Evolutionary conservation across 139 green algal genomes (phyloP).

Genomic region (Ettlia oleoabundans): DNA sequence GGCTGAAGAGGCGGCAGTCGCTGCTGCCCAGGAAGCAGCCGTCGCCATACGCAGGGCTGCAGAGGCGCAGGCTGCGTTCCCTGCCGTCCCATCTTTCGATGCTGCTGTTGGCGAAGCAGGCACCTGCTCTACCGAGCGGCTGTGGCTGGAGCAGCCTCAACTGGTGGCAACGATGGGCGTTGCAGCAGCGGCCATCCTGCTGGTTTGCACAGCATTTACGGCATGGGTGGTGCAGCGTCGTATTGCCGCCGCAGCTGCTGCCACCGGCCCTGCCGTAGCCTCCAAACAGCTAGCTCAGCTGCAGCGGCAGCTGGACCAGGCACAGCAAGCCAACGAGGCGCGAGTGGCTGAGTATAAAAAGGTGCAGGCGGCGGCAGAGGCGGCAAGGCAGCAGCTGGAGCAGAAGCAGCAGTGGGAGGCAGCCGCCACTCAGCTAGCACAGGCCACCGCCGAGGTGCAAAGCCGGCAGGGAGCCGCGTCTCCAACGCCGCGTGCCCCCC

Average conservation of each 20-base stretch:
- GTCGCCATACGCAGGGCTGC: neutral
- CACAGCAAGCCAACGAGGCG: neutral
- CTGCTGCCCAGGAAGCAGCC: neutral
- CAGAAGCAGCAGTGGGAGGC: neutral
- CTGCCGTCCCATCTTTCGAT: neutral
- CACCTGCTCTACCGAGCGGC: neutral
- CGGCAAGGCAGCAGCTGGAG: neutral
- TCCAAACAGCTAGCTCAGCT: constrained; percentile 19
- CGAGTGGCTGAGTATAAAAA: neutral
- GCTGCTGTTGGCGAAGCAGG: neutral
- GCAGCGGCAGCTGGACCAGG: constrained; percentile 8
- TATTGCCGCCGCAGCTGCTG: neutral
- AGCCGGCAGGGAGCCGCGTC: neutral
- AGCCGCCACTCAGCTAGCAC: neutral
- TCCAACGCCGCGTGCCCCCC: neutral
- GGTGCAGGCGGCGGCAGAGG: neutral
- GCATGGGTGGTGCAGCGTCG: neutral
- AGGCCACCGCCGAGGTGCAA: neutral
- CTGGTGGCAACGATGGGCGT: neutral
- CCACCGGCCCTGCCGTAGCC: neutral
- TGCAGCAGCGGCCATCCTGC: neutral
- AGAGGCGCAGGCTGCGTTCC: neutral
- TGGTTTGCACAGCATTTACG: neutral
- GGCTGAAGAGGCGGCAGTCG: neutral
- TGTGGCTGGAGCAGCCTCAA: constrained; percentile 17